phyloP scores from a whole-genome alignment of 2,329 filamentous ascomycete genomes.

The Verticillium tricorpus region DNA sequence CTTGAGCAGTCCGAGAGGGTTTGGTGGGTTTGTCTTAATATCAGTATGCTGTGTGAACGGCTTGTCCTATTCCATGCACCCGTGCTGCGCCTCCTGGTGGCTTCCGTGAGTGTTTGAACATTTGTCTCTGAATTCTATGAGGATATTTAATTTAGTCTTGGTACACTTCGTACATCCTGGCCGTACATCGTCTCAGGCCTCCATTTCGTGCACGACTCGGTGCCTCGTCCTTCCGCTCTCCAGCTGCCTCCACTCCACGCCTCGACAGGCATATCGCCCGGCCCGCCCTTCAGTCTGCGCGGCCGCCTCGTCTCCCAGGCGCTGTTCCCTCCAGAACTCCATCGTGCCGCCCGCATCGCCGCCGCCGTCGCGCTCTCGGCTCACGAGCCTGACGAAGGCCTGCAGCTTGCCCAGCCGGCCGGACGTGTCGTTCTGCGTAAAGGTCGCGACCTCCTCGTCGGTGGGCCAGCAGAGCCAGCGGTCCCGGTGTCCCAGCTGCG shows the following conservation, averaged over 20 bases:
- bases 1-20: not conserved
- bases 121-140: not conserved
- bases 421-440: slow-evolving; percentile 16
- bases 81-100: not conserved
- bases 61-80: not conserved
- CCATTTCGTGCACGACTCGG: not conserved
- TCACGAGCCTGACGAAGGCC: not conserved
- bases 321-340: not conserved
- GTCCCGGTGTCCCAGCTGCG: slow-evolving; percentile 17
- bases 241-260: not conserved
- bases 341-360: not conserved
- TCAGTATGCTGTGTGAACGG: not conserved
- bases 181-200: not conserved
- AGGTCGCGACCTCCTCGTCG: slow-evolving; percentile 27
- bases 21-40: not conserved
- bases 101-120: not conserved
- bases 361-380: not conserved
- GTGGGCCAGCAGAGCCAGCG: slow-evolving; percentile 32
- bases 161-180: not conserved
- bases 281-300: not conserved
- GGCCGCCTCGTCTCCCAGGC: not conserved
- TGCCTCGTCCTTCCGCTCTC: not conserved
- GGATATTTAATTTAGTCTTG: not conserved
- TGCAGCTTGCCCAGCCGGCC: slow-evolving; percentile 6
- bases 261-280: not conserved